phyloP scores from a whole-genome alignment of 495 filamentous ascomycete species.

The Annulohypoxylon nitens region DNA sequence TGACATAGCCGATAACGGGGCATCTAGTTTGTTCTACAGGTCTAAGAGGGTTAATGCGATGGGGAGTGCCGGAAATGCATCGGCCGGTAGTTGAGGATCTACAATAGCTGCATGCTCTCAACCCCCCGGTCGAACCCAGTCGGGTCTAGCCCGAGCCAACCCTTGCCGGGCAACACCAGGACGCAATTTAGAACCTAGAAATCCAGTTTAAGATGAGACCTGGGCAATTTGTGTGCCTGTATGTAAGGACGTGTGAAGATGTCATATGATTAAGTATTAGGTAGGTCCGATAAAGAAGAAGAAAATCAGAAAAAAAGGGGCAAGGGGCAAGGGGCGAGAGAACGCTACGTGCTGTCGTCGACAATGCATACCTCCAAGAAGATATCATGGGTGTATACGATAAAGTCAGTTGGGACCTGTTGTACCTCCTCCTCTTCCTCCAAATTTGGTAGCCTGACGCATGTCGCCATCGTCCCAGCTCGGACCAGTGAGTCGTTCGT shows the following conservation, averaged over 20 bases:
- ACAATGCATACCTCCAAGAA: constrained; percentile 19
- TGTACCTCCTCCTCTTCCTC: constrained; percentile 19
- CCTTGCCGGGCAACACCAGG: constrained; percentile 20
- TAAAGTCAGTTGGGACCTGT: constrained; percentile 39
- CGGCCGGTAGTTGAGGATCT: constrained; percentile 49
- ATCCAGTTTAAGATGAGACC: constrained; percentile 11
- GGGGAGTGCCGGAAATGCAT: constrained; percentile 41
- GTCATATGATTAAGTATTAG: background rate
- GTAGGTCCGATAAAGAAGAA: background rate
- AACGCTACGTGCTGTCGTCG: constrained; percentile 13
- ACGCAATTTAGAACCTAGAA: constrained; percentile 14
- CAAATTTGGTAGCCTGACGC: constrained; percentile 40
- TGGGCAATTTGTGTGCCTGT: background rate
- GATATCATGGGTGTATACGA: constrained; percentile 31
- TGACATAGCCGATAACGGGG: constrained; percentile 37
- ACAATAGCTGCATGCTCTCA: constrained; percentile 26
- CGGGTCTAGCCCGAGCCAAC: constrained; percentile 23
- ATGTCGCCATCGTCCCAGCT: constrained; percentile 42
- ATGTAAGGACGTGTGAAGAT: background rate
- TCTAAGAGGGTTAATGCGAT: constrained; percentile 30
- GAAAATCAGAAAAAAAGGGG: constrained; percentile 19
- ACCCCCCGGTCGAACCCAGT: constrained; percentile 2
- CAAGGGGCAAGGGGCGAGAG: background rate
- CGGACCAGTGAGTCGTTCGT: constrained; percentile 21
- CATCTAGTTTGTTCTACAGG: constrained; percentile 3